Evolutionary conservation across 441 rosid genomes (phyloP).

Genomic region (Populus hybrid): DNA sequence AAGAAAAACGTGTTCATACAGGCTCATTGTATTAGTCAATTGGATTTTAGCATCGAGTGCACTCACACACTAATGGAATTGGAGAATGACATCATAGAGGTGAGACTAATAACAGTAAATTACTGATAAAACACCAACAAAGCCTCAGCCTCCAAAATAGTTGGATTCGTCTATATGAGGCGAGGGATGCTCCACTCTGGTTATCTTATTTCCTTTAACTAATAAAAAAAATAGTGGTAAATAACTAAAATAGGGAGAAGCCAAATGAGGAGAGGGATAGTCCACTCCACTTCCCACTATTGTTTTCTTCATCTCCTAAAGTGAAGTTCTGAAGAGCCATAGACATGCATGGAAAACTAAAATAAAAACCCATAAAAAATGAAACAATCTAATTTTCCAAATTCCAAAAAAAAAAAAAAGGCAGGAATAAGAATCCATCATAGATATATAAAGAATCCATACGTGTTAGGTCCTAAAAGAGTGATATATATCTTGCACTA

Average conservation of each 20-base stretch:
- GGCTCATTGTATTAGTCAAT: background rate
- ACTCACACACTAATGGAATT: background rate
- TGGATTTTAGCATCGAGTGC: background rate
- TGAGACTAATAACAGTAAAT: background rate
- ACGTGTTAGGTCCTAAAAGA: background rate
- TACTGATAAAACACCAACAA: background rate
- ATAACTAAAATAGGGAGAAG: background rate
- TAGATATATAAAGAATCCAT: background rate
- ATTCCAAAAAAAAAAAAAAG: background rate
- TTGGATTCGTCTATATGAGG: background rate
- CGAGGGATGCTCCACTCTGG: background rate
- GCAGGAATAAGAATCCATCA: background rate
- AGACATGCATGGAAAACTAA: background rate
- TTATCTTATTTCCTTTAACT: background rate
- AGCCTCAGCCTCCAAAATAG: background rate
- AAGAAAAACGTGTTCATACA: background rate
- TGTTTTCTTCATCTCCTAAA: background rate
- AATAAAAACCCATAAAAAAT: background rate
- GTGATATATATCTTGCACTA: background rate
- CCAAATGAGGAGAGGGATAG: background rate
- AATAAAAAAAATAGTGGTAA: background rate
- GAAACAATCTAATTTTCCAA: background rate
- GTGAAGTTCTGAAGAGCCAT: background rate
- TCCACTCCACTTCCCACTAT: background rate
- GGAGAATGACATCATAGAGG: background rate